A percentile compares a stretch with the other conserved stretches of the same genome.
These are phyloP conservation scores for Eucalyptus decipiens DNA, from an alignment of 345 rosid species.

Conservation along the genomic window DNA sequence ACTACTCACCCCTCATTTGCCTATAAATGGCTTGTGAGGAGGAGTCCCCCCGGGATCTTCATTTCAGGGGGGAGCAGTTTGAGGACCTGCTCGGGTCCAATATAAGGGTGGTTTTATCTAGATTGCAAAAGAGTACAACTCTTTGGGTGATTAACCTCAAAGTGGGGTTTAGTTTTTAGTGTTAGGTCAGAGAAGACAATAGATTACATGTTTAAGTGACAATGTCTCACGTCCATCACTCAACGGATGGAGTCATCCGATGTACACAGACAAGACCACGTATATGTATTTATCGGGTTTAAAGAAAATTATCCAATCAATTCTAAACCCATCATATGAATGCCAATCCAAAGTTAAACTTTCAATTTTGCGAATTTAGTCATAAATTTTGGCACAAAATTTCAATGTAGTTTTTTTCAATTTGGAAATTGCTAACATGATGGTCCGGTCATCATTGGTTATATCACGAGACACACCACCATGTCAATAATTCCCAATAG, in stretches of 20 bases:
- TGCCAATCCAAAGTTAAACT: not conserved
- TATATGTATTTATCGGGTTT: not conserved
- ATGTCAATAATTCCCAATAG: too few relatives aligned
- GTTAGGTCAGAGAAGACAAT: not conserved
- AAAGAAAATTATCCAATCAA: not conserved
- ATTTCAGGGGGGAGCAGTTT: too few relatives aligned
- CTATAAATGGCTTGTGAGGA: too few relatives aligned
- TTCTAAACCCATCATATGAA: too few relatives aligned
- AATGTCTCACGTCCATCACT: not conserved
- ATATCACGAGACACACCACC: fast-evolving
- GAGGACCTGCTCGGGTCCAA: too few relatives aligned
- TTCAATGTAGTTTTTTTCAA: too few relatives aligned
- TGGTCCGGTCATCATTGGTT: too few relatives aligned
- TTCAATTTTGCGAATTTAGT: too few relatives aligned
- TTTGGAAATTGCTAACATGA: not conserved
- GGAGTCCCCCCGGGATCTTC: too few relatives aligned
- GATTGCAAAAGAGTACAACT: not conserved
- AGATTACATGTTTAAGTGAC: not conserved
- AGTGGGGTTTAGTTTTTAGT: not conserved
- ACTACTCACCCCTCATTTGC: too few relatives aligned
- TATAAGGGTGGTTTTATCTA: not conserved
- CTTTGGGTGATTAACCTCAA: not conserved
- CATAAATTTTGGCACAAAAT: too few relatives aligned
- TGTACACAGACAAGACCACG: not conserved
- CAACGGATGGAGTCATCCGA: not conserved